Conservation (phyloP, 129 eudicot species). For the Tagetes patula region DNA sequence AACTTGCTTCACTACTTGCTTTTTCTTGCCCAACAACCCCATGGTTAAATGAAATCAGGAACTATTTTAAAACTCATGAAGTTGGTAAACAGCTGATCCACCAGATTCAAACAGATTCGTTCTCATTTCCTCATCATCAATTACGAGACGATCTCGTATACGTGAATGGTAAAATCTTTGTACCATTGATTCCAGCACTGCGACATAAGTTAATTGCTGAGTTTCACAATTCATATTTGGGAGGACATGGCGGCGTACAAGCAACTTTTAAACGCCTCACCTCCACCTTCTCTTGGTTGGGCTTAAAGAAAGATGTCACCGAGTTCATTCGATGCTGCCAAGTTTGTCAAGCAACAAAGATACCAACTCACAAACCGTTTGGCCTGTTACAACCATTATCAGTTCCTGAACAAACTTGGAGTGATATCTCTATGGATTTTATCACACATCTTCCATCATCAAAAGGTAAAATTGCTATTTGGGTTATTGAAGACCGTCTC, state of each 20-base stretch:
- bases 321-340: neutral
- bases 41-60: neutral
- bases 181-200: neutral
- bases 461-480: neutral
- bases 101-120: neutral
- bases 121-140: neutral
- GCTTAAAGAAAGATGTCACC: neutral
- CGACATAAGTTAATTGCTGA: neutral
- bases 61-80: no score
- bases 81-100: neutral
- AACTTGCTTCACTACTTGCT: neutral
- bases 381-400: neutral
- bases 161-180: neutral
- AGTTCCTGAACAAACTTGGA: neutral
- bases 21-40: neutral
- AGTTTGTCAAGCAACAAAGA: neutral
- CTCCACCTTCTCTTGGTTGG: neutral
- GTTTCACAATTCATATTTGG: neutral
- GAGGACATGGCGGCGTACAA: neutral
- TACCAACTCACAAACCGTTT: neutral
- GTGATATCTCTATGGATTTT: neutral
- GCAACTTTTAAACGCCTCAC: neutral
- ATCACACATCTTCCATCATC: neutral
- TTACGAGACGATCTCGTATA: neutral
- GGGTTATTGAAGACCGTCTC: neutral